These are phyloP conservation scores for Colletotrichum magnum DNA, from an alignment of 2,329 filamentous ascomycete genomes.

Conservation along the genomic window DNA sequence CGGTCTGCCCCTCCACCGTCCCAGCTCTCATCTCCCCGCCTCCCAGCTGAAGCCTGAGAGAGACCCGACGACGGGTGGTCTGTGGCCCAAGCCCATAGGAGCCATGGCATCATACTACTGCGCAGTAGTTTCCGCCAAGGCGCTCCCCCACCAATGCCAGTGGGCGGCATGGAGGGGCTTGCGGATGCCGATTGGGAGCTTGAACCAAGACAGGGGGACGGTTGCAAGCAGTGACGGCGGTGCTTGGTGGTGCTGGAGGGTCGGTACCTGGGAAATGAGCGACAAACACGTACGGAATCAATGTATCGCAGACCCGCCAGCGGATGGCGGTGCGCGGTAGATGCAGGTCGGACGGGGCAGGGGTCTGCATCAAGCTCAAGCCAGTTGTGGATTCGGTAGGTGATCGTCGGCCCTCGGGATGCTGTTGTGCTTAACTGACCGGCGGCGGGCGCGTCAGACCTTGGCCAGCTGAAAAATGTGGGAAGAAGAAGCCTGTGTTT, in stretches of 20 bases:
- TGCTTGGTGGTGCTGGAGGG: background rate
- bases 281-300: constrained; percentile 1
- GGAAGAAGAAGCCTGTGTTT: background rate
- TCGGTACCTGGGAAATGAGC: constrained; percentile 8
- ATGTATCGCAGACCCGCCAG: constrained; percentile 21
- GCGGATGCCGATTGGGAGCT: constrained; percentile 39
- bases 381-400: constrained; percentile 37
- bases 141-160: constrained; percentile 37
- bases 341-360: constrained; percentile 34
- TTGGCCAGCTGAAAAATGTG: constrained; percentile 33
- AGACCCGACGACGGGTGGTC: constrained; percentile 23
- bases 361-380: constrained; percentile 41
- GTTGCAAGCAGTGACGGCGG: constrained; percentile 6
- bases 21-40: constrained; percentile 24
- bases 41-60: constrained; percentile 11
- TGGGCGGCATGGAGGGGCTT: constrained; percentile 35
- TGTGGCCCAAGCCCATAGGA: constrained; percentile 34
- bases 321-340: constrained; percentile 23
- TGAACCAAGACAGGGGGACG: constrained; percentile 30
- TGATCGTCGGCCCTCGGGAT: constrained; percentile 38
- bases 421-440: constrained; percentile 31
- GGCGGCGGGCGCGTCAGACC: constrained; percentile 29
- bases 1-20: constrained; percentile 25
- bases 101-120: constrained; percentile 42
- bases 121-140: constrained; percentile 39